These are phyloP conservation scores for Arthrobotrys conoides DNA, from an alignment of 2,329 filamentous ascomycete species.

Conservation along the genomic window DNA sequence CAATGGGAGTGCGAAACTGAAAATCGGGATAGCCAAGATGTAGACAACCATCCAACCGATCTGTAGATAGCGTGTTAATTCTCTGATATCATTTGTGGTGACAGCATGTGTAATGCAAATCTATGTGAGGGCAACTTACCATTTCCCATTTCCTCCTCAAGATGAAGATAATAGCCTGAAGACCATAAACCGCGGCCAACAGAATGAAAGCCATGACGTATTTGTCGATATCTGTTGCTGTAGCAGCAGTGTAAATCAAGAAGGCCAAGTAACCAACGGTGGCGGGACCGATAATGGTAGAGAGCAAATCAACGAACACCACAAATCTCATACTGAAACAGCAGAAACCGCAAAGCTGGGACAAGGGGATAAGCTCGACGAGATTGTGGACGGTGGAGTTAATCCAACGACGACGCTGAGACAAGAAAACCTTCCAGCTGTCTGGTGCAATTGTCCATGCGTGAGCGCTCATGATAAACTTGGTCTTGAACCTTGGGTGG, in stretches of 20 bases:
- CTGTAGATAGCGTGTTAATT: conserved; percentile 41
- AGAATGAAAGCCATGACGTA: conserved; percentile 85
- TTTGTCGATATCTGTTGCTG: conserved; percentile 72
- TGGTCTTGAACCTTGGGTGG: conserved; percentile 96
- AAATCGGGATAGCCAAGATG: conserved; percentile 89
- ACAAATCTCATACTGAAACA: conserved; percentile 99
- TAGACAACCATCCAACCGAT: conserved; percentile 99
- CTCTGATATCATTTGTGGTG: neutral
- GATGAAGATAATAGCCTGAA: conserved; percentile 98
- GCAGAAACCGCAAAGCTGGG: conserved; percentile 98
- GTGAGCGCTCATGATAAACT: conserved; percentile 91
- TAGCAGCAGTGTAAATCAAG: conserved; percentile 81
- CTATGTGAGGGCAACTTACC: conserved; percentile 66
- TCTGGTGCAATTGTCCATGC: conserved; percentile 98
- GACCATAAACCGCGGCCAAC: conserved; percentile 93
- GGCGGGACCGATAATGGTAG: conserved; percentile 91
- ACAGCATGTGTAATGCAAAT: no score
- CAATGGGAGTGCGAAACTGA: conserved; percentile 88
- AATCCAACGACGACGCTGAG: conserved; percentile 98
- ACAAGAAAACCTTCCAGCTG: conserved; percentile 93
- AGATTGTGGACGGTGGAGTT: conserved; percentile 99
- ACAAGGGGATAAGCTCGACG: conserved; percentile 91
- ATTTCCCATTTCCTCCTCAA: conserved; percentile 98
- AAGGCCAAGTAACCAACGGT: conserved; percentile 91
- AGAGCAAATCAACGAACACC: conserved; percentile 92